phyloP scores from a whole-genome alignment of 2,329 filamentous ascomycete genomes.

The Cladosporium sp. region DNA sequence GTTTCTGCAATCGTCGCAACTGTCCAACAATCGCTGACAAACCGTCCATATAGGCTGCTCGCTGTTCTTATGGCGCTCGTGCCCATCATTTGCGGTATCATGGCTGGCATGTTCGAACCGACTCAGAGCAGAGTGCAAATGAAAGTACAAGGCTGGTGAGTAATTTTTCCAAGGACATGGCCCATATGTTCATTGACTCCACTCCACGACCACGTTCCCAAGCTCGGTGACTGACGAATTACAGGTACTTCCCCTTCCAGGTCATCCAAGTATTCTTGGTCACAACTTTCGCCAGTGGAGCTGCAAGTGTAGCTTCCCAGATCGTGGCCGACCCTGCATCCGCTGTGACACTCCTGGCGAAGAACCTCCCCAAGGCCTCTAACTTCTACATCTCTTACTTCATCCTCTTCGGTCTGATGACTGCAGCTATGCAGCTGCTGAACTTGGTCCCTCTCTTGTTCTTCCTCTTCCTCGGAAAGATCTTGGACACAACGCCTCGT shows the following conservation, averaged over 20 bases:
- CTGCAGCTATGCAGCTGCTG: constrained; percentile 25
- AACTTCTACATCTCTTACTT: constrained; percentile 38
- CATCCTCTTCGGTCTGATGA: constrained; percentile 31
- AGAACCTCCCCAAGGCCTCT: constrained; percentile 32
- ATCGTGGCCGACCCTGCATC: constrained; percentile 28
- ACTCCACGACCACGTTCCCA: no score
- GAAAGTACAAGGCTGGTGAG: constrained; percentile 27
- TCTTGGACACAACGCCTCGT: constrained; percentile 39
- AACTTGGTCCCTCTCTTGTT: constrained; percentile 28
- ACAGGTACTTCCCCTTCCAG: constrained; percentile 34
- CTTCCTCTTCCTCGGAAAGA: constrained; percentile 25
- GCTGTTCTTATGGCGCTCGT: constrained; percentile 42
- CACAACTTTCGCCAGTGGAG: constrained; percentile 33
- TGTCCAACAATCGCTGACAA: neutral
- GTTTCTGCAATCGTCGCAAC: neutral
- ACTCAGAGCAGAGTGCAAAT: constrained; percentile 40
- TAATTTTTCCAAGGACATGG: neutral
- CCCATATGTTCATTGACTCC: neutral
- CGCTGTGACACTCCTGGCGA: constrained; percentile 28
- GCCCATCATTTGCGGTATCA: constrained; percentile 38
- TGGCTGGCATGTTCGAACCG: constrained; percentile 21
- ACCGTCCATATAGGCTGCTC: constrained; percentile 29
- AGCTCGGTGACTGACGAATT: no score
- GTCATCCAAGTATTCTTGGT: constrained; percentile 38
- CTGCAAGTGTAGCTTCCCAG: constrained; percentile 25